Base-by-base conservation (phyloP, 345 rosid genomes). In the Hirschfeldia incana region DNA sequence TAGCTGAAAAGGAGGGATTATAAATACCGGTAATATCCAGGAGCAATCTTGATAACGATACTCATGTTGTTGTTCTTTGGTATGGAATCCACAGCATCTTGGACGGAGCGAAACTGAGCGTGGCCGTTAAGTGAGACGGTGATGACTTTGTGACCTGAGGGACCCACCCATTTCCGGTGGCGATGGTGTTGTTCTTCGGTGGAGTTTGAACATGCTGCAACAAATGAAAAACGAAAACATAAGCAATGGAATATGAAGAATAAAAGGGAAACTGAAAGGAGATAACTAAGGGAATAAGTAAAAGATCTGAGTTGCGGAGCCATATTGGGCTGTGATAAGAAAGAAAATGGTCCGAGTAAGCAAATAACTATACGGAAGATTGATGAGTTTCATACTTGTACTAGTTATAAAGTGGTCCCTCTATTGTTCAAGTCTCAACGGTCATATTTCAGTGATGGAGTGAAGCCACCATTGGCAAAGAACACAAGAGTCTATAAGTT, bases 11-110 rank as follows among this genome's bases (percentile, higher is more conserved):
- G 15, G 27, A n/a, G 12, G 13, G 16, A 57, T 7, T 58, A 34
- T 67, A 11, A 30, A 34, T 86, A 94, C 97, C 86, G 77, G 92
- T 90, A 94, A 75, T 30, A 72, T 70, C 98, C 98, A 3, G 97
- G 87, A 76, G 84, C 79, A 64, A 94, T 92, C 65, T 79, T 86
- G 79, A 94, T 87, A 10, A 85, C 51, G 44, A 90, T 84, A 66
- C 86, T 92, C 85, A 80, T 82, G 73, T 77, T 83, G 65, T 94
- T 94, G 79, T 87, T 87, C 75, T 76, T 86, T 10, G 89, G 89
- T 34, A 94, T 82, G 37, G 95, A 85, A 78, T 92, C 87, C 5
- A 94, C 87, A 4, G 98, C 98, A 4, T 85, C 97, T 74, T 94
- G 98, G 30, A 94, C 94, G 1, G 97, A 88, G 55, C 67, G 86